Evolutionary conservation across 2,329 filamentous ascomycete genomes (phyloP), one percentile per base, ranked within the genome.

Genomic region (Scytalidium lignicola): DNA sequence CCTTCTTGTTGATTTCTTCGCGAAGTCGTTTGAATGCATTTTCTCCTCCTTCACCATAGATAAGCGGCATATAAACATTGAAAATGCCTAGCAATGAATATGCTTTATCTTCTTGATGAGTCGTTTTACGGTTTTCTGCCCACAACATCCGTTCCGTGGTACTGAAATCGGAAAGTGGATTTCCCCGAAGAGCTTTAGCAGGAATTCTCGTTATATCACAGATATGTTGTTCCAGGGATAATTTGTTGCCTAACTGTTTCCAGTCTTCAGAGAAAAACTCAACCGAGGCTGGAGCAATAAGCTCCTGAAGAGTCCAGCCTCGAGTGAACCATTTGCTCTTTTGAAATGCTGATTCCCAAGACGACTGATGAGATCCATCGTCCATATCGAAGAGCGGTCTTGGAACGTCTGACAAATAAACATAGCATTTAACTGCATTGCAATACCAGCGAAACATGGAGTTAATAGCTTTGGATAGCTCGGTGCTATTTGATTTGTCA

Each of bases 11-110:
- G 8, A 70, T 67, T n/a, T 68, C 62, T 17, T 60, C 51, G 12
- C 68, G 67, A 0, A 70, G 50, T 3, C 67, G 53, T 0, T 42
- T n/a, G 17, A 69, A 70, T 0, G 68, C 62, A 0, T 56, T 18
- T 62, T 61, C 32, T 74, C 72, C 43, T 74, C 71, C 0, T 44
- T 10, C 2, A 66, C n/a, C n/a, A n/a, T n/a, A n/a, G n/a, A n/a
- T n/a, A n/a, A n/a, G n/a, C n/a, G n/a, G n/a, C n/a, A n/a, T n/a
- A n/a, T n/a, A n/a, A n/a, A n/a, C n/a, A n/a, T n/a, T n/a, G n/a
- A n/a, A n/a, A n/a, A n/a, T n/a, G n/a, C n/a, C n/a, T n/a, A n/a
- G n/a, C n/a, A n/a, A n/a, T n/a, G n/a, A n/a, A n/a, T n/a, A n/a
- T n/a, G n/a, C n/a, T n/a, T n/a, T n/a, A n/a, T n/a, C n/a, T n/a